Evolutionary conservation across 768 basidiomycete genomes (phyloP), one percentile per base, ranked within the genome.

Genomic region (Wakefieldia striispora): DNA sequence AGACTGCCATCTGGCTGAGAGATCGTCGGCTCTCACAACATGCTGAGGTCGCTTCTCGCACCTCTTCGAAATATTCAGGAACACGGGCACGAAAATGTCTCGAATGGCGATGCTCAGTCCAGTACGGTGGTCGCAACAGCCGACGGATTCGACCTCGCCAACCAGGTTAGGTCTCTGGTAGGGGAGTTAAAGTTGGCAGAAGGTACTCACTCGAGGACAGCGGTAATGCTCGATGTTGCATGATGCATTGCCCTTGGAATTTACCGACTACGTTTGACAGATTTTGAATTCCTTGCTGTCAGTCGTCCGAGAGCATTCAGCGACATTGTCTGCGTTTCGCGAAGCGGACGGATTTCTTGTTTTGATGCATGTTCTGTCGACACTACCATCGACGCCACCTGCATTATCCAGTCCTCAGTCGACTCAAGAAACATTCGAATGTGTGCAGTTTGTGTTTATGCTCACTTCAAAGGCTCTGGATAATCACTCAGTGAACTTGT

Each of bases 331-430:
- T 48, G 82, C 84, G 17, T 92, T 93, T 65, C 76, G 91, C 5
- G 87, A 91, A 59, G 72, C 86, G 59, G 91, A 92, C 53, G 91
- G 91, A 1, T 91, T 91, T 62, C 71, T 91, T 17, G 78, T 82
- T 10, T 70, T 91, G 27, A 82, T 91, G 69, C 87, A 81, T 57
- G 75, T 86, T 26, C 72, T 93, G 4, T 86, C 88, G 1, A 81
- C 80, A 0, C 66, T 86, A 0, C 65, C 76, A 45, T 53, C 57
- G 10, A 50, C 50, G 3, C 59, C 63, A 48, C 61, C 67, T 17
- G 57, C 64, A 29, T 55, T 65, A 27, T 56, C 65, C 17, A 61
- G 53, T 9, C 58, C 68, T 3, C 64, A 72, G 1, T 62, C 67
- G 3, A 72, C 72, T 40, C 69, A 70, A 5, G 72, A 74, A 51